phyloP scores from a whole-genome alignment of 371 early-diverging fungal genomes.

The Mortierella sp. region DNA sequence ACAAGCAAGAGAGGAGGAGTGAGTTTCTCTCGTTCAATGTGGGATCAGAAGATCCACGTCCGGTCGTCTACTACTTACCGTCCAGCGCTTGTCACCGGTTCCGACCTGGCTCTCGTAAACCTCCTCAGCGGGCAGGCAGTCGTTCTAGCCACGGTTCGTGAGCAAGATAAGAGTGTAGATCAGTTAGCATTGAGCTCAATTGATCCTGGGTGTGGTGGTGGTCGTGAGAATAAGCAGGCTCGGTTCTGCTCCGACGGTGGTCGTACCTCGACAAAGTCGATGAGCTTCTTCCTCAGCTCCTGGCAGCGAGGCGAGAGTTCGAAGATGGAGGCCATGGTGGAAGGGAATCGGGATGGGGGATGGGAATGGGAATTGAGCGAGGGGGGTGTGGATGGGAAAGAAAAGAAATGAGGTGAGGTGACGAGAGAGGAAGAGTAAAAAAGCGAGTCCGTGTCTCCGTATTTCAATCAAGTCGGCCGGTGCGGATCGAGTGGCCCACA shows the following conservation, averaged over 20 bases:
- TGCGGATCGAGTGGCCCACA: too few relatives aligned
- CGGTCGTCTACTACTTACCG: too few relatives aligned
- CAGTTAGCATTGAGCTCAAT: too few relatives aligned
- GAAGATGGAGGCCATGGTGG: conserved; percentile 43
- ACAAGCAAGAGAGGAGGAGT: background rate
- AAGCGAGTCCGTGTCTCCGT: too few relatives aligned
- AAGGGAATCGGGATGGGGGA: background rate
- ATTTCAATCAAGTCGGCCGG: too few relatives aligned
- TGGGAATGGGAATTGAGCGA: background rate
- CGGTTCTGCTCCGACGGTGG: too few relatives aligned
- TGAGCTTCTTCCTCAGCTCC: conserved; percentile 73
- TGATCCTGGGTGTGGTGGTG: too few relatives aligned
- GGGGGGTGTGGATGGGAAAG: background rate
- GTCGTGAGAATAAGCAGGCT: too few relatives aligned
- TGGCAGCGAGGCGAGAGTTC: conserved; percentile 73
- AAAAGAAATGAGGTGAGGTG: conserved; percentile 1
- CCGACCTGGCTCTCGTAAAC: conserved; percentile 80
- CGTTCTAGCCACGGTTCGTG: too few relatives aligned
- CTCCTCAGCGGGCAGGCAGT: conserved; percentile 94
- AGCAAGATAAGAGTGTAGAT: too few relatives aligned
- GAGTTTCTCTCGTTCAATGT: background rate
- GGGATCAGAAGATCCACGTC: background rate
- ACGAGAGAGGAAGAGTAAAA: background rate
- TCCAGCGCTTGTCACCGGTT: conserved; percentile 81
- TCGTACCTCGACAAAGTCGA: conserved; percentile 84